Conservation (phyloP, 2,329 filamentous ascomycete species). For the Ramularia endophylla region DNA sequence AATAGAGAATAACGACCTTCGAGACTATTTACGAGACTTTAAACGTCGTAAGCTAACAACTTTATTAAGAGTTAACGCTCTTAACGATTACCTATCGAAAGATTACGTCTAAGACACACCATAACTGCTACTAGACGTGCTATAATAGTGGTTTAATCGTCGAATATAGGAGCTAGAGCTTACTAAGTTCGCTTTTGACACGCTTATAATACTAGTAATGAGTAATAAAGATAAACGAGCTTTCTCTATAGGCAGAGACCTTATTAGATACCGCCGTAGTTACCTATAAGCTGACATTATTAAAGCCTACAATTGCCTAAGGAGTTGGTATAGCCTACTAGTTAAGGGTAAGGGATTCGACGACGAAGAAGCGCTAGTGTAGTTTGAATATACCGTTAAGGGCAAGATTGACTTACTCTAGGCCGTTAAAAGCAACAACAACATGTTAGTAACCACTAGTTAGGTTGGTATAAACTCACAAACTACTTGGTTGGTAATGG, state of each 20-base stretch:
- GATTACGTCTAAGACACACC: not conserved
- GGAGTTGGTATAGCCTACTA: not conserved
- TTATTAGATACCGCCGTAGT: not conserved
- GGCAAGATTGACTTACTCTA: too few species aligned
- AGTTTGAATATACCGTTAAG: too few species aligned
- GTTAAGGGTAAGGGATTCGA: too few species aligned
- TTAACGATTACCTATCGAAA: not conserved
- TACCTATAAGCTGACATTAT: not conserved
- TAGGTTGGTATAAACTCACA: too few species aligned
- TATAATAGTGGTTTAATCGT: not conserved
- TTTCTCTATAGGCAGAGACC: not conserved
- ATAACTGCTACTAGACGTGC: not conserved
- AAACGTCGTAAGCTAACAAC: slow-evolving; percentile 1
- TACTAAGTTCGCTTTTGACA: not conserved
- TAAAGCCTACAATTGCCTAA: not conserved
- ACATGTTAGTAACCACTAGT: too few species aligned
- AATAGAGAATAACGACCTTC: not conserved
- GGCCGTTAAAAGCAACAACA: too few species aligned
- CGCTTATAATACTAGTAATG: not conserved
- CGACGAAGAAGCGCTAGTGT: too few species aligned
- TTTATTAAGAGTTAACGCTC: too few species aligned
- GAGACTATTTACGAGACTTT: not conserved
- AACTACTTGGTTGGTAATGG: too few species aligned
- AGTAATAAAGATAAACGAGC: not conserved
- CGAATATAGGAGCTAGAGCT: not conserved